Evolutionary conservation across 768 basidiomycete genomes (phyloP), one percentile per base, ranked within the genome.

Genomic region (Rhodotorula paludigena): DNA sequence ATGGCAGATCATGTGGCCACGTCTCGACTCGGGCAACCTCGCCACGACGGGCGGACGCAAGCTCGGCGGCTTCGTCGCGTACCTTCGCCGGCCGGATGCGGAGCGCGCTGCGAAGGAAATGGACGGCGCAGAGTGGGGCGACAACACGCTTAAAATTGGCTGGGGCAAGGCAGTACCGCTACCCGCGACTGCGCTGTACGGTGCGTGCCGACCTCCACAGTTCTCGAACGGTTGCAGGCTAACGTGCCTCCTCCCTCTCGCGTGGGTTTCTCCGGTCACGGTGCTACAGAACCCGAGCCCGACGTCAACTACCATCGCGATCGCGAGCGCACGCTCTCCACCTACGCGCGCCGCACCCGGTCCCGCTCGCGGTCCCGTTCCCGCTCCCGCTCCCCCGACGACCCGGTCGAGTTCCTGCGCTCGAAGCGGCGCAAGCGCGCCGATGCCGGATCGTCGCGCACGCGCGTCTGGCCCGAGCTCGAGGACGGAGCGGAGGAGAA

Each of bases 101-200:
- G 94, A 98, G 76, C 81, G 79, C 49, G 94, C 94, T 6, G 81
- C 96, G 30, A 86, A 88, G 33, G 89, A 94, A 76, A 84, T 90
- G 62, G 96, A 99, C 74, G 92, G 93, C 4, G 85, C 87, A 67
- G 91, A 96, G 51, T 99, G 94, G 96, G 90, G 89, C 64, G 93
- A 93, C 12, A 89, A 84, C 45, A 78, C 90, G 30, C 80, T 99
- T 8, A 83, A 90, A 21, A 90, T 93, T 10, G 92, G 92, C 21
- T 99, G 94, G 93, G 94, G 94, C 76, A 98, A 98, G 79, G 90
- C 93, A 3, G 89, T 98, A 11, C 89, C 92, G 23, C 81, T 96
- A 52, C 90, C 88, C 38, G 80, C 83, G 2, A 88, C 86, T 77
- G 77, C 82, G 14, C 5, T 66, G 11, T 73, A 68, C 28, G 71